These are phyloP conservation scores for Diutina pseudorugosa DNA, from an alignment of 1,139 yeast species.

Conservation along the genomic window DNA sequence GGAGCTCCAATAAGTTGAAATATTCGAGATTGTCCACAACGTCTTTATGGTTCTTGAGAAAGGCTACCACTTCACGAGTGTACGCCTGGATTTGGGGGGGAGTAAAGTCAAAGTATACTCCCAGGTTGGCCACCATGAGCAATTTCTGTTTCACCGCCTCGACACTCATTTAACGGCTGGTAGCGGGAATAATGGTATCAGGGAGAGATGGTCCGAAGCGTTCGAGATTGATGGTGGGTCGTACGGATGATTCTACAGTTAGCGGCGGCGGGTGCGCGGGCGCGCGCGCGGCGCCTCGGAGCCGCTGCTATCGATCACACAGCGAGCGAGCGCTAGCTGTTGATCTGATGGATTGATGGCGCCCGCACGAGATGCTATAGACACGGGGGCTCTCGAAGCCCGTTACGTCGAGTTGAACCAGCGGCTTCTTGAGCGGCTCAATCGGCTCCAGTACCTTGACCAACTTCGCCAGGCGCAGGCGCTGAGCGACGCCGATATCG, in stretches of 20 bases:
- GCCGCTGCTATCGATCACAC: too few species aligned
- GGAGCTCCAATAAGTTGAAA: slow-evolving; percentile 54
- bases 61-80: slow-evolving; percentile 5
- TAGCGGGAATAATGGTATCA: background rate
- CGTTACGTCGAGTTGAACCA: background rate
- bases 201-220: too few species aligned
- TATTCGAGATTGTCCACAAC: slow-evolving; percentile 22
- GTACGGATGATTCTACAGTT: background rate
- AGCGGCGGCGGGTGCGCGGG: background rate
- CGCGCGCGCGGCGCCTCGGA: too few species aligned
- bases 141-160: background rate
- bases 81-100: background rate
- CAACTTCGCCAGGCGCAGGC: background rate
- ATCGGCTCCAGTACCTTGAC: background rate
- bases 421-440: background rate
- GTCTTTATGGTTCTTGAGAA: slow-evolving; percentile 8
- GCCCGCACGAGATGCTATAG: background rate
- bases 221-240: background rate
- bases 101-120: background rate
- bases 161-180: background rate
- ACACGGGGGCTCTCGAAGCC: background rate
- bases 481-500: background rate
- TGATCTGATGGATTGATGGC: too few species aligned
- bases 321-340: background rate
- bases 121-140: slow-evolving; percentile 1